phyloP scores from a whole-genome alignment of 164 flowering plant species.

The Tetrastigma voinierianum region DNA sequence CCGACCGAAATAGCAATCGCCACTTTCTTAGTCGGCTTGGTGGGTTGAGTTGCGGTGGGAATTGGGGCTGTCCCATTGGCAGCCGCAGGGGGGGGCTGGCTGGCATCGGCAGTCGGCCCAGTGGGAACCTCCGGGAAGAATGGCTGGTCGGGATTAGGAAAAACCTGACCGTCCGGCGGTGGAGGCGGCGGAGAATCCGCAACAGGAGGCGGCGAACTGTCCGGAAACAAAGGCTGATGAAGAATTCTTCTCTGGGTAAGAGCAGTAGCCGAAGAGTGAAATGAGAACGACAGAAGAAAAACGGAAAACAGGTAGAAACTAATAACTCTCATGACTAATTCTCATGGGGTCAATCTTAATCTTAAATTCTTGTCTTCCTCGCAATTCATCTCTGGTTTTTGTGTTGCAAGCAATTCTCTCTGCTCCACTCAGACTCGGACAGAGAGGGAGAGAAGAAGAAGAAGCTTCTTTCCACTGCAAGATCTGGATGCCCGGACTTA shows the following conservation, averaged over 20 bases:
- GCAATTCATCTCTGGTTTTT: conserved; percentile 29
- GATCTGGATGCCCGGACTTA: conserved; percentile 36
- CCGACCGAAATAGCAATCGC: conserved; percentile 77
- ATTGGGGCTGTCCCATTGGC: conserved; percentile 31
- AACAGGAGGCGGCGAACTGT: conserved; percentile 54
- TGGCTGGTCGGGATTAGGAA: conserved; percentile 55
- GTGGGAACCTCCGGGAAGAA: conserved; percentile 74
- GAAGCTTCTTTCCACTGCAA: conserved; percentile 46
- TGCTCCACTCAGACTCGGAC: neutral
- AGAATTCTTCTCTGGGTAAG: conserved; percentile 51
- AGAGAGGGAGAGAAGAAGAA: conserved; percentile 19
- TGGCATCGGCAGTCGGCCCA: conserved; percentile 29
- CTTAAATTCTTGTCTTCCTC: conserved; percentile 15
- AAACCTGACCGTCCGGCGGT: conserved; percentile 19
- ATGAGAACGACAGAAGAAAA: conserved; percentile 12
- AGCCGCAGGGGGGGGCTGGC: conserved; percentile 24
- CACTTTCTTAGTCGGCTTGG: conserved; percentile 53
- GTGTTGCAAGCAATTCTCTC: neutral
- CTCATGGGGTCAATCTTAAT: conserved; percentile 5
- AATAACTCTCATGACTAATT: conserved; percentile 29
- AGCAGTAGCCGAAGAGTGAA: neutral
- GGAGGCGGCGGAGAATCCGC: conserved; percentile 37
- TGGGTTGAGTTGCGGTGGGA: conserved; percentile 45
- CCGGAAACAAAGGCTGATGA: conserved; percentile 84
- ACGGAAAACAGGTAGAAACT: conserved; percentile 14